Evolutionary conservation across 192 early-diverging fungal genomes (phyloP).

Genomic region (Coemansia aciculifera): DNA sequence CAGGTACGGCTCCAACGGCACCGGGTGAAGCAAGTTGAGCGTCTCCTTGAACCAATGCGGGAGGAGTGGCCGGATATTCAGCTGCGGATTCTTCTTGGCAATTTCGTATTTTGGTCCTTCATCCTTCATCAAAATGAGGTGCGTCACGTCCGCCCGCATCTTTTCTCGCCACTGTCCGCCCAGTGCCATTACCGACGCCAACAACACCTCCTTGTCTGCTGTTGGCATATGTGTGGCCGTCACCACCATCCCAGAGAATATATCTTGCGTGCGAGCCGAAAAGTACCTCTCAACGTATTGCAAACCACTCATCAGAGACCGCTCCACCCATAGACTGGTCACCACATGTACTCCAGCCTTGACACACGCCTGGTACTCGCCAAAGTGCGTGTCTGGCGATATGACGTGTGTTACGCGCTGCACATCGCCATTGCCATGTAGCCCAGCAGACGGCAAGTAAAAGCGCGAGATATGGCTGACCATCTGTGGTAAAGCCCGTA

Average conservation of each 20-base stretch:
- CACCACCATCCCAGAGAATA: constrained; percentile 55
- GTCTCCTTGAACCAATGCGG: constrained; percentile 77
- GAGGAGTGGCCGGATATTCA: constrained; percentile 62
- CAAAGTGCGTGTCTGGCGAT: constrained; percentile 48
- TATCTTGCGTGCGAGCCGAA: constrained; percentile 30
- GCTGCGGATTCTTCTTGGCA: constrained; percentile 44
- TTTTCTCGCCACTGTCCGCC: constrained; percentile 53
- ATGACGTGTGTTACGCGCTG: constrained; percentile 38
- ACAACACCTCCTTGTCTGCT: constrained; percentile 42
- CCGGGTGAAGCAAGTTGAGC: constrained; percentile 55
- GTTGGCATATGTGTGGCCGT: constrained; percentile 38
- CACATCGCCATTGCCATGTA: background rate
- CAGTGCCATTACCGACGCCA: constrained; percentile 48
- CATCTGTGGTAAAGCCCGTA: constrained; percentile 45
- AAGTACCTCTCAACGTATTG: constrained; percentile 44
- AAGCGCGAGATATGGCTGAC: constrained; percentile 39
- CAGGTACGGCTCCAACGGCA: constrained; percentile 56
- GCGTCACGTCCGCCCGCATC: constrained; percentile 47
- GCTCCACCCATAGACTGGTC: constrained; percentile 48
- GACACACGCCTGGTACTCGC: constrained; percentile 40
- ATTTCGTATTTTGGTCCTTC: constrained; percentile 52
- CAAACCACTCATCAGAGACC: constrained; percentile 24
- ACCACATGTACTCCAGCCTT: constrained; percentile 39
- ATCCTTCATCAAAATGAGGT: constrained; percentile 38
- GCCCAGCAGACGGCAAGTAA: constrained; percentile 11